Evolutionary conservation across 306 rosid species (phyloP).

Genomic region (Amphicarpaea edgeworthii): DNA sequence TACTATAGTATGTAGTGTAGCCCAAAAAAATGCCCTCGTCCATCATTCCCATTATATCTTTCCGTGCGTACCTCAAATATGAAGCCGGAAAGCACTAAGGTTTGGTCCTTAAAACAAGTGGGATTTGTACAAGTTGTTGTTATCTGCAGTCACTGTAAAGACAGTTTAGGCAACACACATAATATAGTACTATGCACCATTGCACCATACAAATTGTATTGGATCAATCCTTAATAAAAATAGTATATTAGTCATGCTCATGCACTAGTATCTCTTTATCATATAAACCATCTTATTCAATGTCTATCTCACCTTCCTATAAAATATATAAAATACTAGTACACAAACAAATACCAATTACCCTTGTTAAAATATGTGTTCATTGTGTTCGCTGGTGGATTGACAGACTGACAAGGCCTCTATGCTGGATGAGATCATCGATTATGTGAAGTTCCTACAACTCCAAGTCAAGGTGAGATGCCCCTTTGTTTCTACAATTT

Average conservation of each 20-base stretch:
- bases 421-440: conserved; percentile 99
- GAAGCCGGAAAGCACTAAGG: conserved; percentile 7
- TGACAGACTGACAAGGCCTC: conserved; percentile 99
- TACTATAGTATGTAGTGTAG: not conserved
- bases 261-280: not conserved
- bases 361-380: conserved; percentile 6
- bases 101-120: conserved; percentile 7
- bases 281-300: not conserved
- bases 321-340: not conserved
- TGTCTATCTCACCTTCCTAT: not conserved
- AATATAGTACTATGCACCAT: not conserved
- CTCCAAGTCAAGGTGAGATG: conserved; percentile 91
- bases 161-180: not conserved
- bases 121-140: conserved; percentile 17
- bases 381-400: conserved; percentile 43
- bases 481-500: conserved; percentile 3
- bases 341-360: not conserved
- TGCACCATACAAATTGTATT: conserved; percentile 1
- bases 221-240: conserved; percentile 9
- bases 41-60: conserved; percentile 30
- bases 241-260: not conserved
- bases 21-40: not conserved
- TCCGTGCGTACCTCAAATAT: conserved; percentile 40
- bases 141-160: not conserved
- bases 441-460: conserved; percentile 94